Percentiles rank a stretch among this genome's conserved stretches.
phyloP scores from a whole-genome alignment of 345 rosid species.

The Moringa oleifera region DNA sequence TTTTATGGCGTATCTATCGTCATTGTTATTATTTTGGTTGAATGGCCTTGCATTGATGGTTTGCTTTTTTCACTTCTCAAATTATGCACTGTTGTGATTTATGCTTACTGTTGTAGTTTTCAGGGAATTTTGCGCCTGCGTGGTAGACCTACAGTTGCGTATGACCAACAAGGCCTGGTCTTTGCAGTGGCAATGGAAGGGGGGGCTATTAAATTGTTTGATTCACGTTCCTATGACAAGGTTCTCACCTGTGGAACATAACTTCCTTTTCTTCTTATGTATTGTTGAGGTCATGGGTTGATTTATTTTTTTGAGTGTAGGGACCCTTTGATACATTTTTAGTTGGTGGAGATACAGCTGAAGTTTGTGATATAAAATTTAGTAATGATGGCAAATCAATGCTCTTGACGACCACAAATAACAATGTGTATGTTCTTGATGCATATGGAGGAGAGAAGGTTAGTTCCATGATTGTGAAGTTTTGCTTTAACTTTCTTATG shows the following conservation, averaged over 20 bases:
- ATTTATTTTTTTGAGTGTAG: constrained; percentile 32
- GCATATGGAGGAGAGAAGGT: constrained; percentile 98
- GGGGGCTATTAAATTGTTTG: constrained; percentile 93
- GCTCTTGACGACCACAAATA: constrained; percentile 87
- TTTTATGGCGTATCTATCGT: background rate
- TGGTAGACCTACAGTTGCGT: constrained; percentile 96
- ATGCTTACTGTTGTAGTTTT: constrained; percentile 54
- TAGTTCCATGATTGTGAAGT: constrained; percentile 10
- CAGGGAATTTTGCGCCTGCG: constrained; percentile 89
- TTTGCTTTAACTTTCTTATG: constrained; percentile 7
- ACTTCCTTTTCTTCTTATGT: background rate
- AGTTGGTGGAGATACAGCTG: constrained; percentile 97
- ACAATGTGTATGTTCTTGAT: constrained; percentile 82
- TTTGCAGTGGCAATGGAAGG: constrained; percentile 99
- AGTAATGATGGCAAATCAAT: constrained; percentile 96
- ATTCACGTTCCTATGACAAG: constrained; percentile 94
- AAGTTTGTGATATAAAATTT: constrained; percentile 94
- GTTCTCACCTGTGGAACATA: constrained; percentile 24
- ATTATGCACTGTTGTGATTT: constrained; percentile 31
- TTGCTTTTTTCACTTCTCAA: constrained; percentile 5
- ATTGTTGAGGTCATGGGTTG: constrained; percentile 10
- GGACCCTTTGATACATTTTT: constrained; percentile 96
- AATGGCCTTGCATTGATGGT: background rate
- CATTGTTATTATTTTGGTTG: background rate
- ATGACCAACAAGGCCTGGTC: constrained; percentile 97